phyloP scores from a whole-genome alignment of 2,329 filamentous ascomycete species.

The Fusarium sp. region DNA sequence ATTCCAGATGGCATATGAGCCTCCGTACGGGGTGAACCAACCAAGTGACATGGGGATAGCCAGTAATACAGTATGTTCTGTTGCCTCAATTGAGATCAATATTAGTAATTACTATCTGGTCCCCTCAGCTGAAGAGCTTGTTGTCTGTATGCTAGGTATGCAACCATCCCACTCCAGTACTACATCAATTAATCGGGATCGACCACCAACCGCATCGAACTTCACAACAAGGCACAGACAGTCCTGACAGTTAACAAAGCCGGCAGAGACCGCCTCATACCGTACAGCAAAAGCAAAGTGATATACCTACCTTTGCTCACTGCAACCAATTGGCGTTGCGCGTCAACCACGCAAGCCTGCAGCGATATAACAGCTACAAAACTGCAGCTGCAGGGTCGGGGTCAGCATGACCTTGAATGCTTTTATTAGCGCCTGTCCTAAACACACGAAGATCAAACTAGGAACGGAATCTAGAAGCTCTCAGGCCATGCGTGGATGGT shows the following conservation, averaged over 20 bases:
- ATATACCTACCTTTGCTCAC: constrained; percentile 4
- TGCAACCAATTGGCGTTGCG: constrained; percentile 31
- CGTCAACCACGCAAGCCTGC: constrained; percentile 39
- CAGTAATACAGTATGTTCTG: too few species aligned
- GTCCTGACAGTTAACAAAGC: constrained; percentile 14
- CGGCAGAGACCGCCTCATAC: constrained; percentile 20
- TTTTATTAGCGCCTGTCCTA: too few species aligned
- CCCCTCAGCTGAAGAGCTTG: too few species aligned
- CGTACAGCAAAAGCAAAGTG: constrained; percentile 36
- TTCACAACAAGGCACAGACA: constrained; percentile 9
- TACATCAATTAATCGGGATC: constrained; percentile 27
- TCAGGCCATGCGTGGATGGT: neutral
- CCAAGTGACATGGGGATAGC: too few species aligned
- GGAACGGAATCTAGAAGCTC: constrained; percentile 3
- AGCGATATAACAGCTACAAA: neutral
- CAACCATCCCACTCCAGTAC: constrained; percentile 13
- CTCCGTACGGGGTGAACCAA: too few species aligned
- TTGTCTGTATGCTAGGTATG: neutral
- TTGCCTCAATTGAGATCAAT: too few species aligned
- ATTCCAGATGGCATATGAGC: neutral
- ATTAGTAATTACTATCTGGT: too few species aligned
- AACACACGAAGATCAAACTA: too few species aligned
- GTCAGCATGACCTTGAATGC: constrained; percentile 10
- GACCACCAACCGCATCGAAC: constrained; percentile 30
- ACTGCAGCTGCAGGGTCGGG: constrained; percentile 1